Base-by-base conservation (phyloP, 768 basidiomycete species). In the Tubosaeta sp. region DNA sequence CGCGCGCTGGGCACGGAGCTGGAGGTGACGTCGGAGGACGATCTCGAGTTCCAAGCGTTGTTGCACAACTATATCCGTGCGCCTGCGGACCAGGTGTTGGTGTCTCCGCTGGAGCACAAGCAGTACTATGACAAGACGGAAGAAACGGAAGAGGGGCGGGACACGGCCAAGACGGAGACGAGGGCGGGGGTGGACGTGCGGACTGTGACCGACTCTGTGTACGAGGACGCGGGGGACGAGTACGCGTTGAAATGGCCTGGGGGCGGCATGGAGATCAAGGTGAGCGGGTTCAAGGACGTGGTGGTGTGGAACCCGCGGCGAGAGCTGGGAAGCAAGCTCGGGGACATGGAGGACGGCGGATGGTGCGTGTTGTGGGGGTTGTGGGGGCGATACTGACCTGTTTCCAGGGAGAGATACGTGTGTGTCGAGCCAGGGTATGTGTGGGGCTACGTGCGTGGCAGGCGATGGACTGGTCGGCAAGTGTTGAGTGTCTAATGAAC, bases 281-380 rank as follows among this genome's bases (percentile, higher is more conserved):
- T 77, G 16, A 65, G 52, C n/a, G 76, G 79, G 39, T 72, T 91
- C 56, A 86, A 84, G 62, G 86, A 92, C 53, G 81, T 93, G 7
- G 92, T 94, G n/a, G 73, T 95, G 37, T 98, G 97, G 95, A 98
- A 99, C 72, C 95, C 97, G 7, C 83, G 83, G 60, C 83, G 83
- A 59, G 81, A 78, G 53, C 75, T 69, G 12, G 92, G 92, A 0
- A 72, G 74, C 22, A 85, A 81, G 61, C 87, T 98, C 9, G 82
- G 69, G 12, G 95, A 99, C 65, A 92, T 99, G 91, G 91, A 97
- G 64, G 77, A 79, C 6, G 78, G 79, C 0, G 95, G 95, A 66
- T 95, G 91, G 91, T 93, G 65, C 56, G 81, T 68, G 38, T 3
- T 12, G 48, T 31, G 43, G 34, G 14, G 46, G 29, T 10, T 6